Percentiles rank a stretch among this genome's conserved stretches.
Conservation (phyloP, 2,329 filamentous ascomycete genomes). For the Phoma sp. region DNA sequence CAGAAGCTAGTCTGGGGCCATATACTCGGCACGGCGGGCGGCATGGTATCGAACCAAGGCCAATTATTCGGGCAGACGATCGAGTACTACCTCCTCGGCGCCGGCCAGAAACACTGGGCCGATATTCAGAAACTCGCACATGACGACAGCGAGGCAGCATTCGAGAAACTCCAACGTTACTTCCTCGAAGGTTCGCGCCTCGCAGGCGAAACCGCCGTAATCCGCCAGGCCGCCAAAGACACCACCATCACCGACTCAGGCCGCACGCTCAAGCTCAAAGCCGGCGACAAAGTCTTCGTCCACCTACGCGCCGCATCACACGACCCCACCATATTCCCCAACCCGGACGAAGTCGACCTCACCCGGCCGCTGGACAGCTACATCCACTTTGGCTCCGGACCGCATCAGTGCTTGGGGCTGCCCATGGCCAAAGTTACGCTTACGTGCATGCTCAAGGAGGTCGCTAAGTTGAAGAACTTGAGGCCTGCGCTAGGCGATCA, state of each 20-base stretch:
- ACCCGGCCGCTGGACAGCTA: conserved; percentile 51
- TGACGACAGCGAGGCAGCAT: conserved; percentile 50
- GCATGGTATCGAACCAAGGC: conserved; percentile 62
- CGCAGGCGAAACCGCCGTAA: conserved; percentile 52
- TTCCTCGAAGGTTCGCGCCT: conserved; percentile 54
- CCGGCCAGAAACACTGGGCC: conserved; percentile 56
- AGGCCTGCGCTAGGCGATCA: conserved; percentile 49
- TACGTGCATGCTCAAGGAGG: conserved; percentile 55
- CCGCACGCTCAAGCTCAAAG: conserved; percentile 39
- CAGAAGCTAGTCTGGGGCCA: conserved; percentile 63
- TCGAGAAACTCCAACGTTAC: conserved; percentile 60
- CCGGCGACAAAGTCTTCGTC: conserved; percentile 51
- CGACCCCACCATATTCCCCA: conserved; percentile 50
- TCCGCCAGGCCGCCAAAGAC: conserved; percentile 45
- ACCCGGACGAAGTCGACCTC: conserved; percentile 50
- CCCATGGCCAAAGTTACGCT: conserved; percentile 53
- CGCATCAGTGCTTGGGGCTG: conserved; percentile 53
- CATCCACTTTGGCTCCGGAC: conserved; percentile 53
- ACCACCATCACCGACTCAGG: conserved; percentile 44
- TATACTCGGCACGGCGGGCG: conserved; percentile 63
- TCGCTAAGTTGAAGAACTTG: conserved; percentile 50
- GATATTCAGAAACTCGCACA: conserved; percentile 56
- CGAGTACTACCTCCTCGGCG: conserved; percentile 61
- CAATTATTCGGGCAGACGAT: conserved; percentile 64
- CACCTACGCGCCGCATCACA: conserved; percentile 52